Evolutionary conservation across 257 asterid species (phyloP).

Genomic region (Gynochthodes officinalis): DNA sequence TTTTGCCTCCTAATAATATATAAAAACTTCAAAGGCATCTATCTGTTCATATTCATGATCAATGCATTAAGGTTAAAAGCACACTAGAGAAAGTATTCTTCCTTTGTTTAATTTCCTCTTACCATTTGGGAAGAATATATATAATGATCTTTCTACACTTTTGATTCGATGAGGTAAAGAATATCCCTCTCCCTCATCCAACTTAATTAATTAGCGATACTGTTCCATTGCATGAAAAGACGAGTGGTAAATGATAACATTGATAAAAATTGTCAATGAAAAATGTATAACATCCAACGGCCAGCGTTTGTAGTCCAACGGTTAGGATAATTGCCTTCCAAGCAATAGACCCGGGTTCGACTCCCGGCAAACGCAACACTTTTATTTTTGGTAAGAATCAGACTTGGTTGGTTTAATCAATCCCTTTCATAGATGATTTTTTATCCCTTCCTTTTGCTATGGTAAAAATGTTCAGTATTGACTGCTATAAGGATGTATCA

Average conservation of each 20-base stretch:
- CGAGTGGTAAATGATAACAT: not conserved
- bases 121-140: not conserved
- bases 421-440: too few relatives aligned
- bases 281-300: too few relatives aligned
- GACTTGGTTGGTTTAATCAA: too few relatives aligned
- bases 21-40: not conserved
- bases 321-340: conserved; percentile 98
- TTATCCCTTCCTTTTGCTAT: too few relatives aligned
- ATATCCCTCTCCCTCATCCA: not conserved
- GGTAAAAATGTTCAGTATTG: too few relatives aligned
- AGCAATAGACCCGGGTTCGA: conserved; percentile 99
- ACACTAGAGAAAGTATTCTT: not conserved
- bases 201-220: not conserved
- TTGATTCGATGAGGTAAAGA: too few relatives aligned
- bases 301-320: conserved; percentile 30
- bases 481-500: too few relatives aligned
- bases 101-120: not conserved
- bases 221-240: not conserved
- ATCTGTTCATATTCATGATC: not conserved
- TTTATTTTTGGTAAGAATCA: too few relatives aligned
- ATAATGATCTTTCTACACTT: too few relatives aligned
- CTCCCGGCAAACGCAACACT: conserved; percentile 47
- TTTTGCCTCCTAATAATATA: not conserved
- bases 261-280: too few relatives aligned
- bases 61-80: too few relatives aligned